Percentiles rank a stretch among this genome's conserved stretches.
Conservation (phyloP, 495 filamentous ascomycete species). For the Aspergillus kassunensis region DNA sequence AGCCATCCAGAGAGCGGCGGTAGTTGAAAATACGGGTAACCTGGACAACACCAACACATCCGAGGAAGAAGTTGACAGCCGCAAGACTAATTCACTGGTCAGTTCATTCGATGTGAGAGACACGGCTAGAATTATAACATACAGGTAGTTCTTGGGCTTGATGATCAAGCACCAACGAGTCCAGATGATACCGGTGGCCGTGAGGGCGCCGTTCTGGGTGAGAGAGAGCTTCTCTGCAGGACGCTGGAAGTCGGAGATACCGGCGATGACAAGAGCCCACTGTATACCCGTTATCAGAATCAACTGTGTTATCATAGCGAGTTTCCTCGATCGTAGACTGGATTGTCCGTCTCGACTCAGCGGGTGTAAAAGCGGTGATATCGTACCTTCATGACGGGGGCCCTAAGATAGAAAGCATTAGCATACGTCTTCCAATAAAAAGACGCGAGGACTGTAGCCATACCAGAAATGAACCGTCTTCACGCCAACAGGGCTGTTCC, state of each 20-base stretch:
- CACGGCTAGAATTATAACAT: no score
- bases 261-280: constrained; percentile 90
- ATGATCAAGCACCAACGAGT: constrained; percentile 98
- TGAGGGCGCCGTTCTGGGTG: constrained; percentile 84
- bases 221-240: constrained; percentile 90
- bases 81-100: constrained; percentile 59
- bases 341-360: no score
- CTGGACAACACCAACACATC: constrained; percentile 78
- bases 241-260: constrained; percentile 84
- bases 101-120: not conserved
- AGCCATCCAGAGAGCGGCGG: constrained; percentile 53
- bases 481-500: constrained; percentile 80
- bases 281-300: constrained; percentile 28
- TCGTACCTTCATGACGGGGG: constrained; percentile 90
- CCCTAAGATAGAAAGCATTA: constrained; percentile 50
- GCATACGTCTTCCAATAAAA: not conserved
- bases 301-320: not conserved
- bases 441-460: no score
- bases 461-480: constrained; percentile 99
- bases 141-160: constrained; percentile 87
- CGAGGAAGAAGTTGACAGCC: constrained; percentile 97
- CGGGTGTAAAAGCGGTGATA: constrained; percentile 2
- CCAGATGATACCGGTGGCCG: constrained; percentile 91
- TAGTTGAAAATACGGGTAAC: constrained; percentile 70
- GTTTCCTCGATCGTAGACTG: no score